These are phyloP conservation scores for Monosporozyma aerobia DNA, from an alignment of 805 yeast genomes.

Conservation along the genomic window DNA sequence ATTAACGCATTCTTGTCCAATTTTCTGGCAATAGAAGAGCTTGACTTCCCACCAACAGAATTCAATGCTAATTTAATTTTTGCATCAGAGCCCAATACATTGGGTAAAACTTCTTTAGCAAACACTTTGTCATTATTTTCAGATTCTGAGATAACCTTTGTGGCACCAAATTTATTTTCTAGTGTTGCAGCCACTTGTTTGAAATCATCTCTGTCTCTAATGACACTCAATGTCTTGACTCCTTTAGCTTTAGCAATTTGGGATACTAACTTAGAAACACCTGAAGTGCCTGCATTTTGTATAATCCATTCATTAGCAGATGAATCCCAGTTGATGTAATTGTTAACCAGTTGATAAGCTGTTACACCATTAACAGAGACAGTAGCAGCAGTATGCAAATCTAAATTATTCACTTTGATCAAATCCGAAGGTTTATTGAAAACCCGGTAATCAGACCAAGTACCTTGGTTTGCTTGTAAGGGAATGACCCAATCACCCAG, in stretches of 20 bases:
- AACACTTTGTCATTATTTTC: slow-evolving; percentile 65
- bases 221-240: slow-evolving; percentile 73
- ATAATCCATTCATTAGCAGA: slow-evolving; percentile 69
- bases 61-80: slow-evolving; percentile 73
- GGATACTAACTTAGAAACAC: slow-evolving; percentile 85
- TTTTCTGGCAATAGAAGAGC: slow-evolving; percentile 76
- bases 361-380: slow-evolving; percentile 87
- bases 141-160: slow-evolving; percentile 79
- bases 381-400: slow-evolving; percentile 71
- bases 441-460: slow-evolving; percentile 79
- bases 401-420: slow-evolving; percentile 42
- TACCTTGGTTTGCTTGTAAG: slow-evolving; percentile 66
- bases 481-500: slow-evolving; percentile 92
- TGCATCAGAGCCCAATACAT: slow-evolving; percentile 35
- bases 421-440: slow-evolving; percentile 44
- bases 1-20: slow-evolving; percentile 63
- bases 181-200: slow-evolving; percentile 52
- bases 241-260: slow-evolving; percentile 79
- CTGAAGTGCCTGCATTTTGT: slow-evolving; percentile 94
- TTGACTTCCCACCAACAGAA: slow-evolving; percentile 87
- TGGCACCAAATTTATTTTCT: slow-evolving; percentile 60
- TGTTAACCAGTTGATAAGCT: slow-evolving; percentile 79
- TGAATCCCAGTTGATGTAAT: slow-evolving; percentile 36
- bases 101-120: slow-evolving; percentile 42
- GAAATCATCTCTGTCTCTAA: slow-evolving; percentile 76